Evolutionary conservation across 495 filamentous ascomycete genomes (phyloP), one percentile per base, ranked within the genome.

Genomic region (Hypoxylon perforatum): DNA sequence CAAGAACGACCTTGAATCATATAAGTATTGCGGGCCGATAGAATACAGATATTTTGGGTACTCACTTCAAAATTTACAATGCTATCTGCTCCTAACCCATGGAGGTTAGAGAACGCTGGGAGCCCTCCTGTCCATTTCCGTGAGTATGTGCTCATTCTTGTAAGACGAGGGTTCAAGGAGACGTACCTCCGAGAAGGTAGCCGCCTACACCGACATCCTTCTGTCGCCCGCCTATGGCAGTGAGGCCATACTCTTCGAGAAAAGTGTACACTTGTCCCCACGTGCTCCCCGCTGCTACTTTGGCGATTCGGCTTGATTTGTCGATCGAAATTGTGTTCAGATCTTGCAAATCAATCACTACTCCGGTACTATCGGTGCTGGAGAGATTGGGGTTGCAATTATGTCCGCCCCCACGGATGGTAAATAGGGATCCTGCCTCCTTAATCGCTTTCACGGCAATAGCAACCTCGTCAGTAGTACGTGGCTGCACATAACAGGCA

Each of bases 151-250:
- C 39, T 2, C 39, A 17, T 15, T 2, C 15, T 15, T 17, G 14
- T 4, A 42, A 3, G 3, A 3, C 39, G 8, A 8, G 36, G 30
- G 30, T 14, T 14, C 12, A 14, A 39, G 12, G 11, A 3, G 36
- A 39, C 36, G 3, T 6, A 42, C 39, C 39, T 42, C 39, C 82
- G 76, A 86, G 80, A 18, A 78, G 71, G 4, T 85, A 72, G 9
- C 86, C 86, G 8, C 80, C 81, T 5, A 86, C 81, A 17, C 86
- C 86, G 50, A 88, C 79, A 12, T 72, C 73, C 0, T 76, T 59
- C 12, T 80, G 77, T 33, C 86, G 77, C 11, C 82, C 84, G 1
- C 86, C 86, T 18, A 70, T 46, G 1, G 83, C 62, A 2, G 39
- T 3, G 2, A 42, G 39, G 6, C n/a, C n/a, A 2, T 17, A 8